Conservation (phyloP, 306 rosid genomes). For the Ochetophila trinervis region DNA sequence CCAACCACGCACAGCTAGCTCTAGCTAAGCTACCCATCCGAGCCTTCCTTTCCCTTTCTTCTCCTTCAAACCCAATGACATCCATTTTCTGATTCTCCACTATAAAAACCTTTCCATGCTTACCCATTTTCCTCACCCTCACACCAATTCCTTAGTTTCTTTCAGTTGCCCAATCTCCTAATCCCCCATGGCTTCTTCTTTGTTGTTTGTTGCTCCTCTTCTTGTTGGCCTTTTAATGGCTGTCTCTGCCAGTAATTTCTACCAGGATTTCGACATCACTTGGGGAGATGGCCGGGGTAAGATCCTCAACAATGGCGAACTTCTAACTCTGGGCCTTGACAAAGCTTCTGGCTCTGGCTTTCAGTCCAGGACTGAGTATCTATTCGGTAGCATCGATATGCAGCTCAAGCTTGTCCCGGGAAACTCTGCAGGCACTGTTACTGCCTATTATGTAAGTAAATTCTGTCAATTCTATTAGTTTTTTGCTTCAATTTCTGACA, state of each 20-base stretch:
- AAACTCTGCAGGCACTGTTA: conserved; percentile 41
- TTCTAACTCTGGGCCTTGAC: conserved; percentile 32
- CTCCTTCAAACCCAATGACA: too few relatives aligned
- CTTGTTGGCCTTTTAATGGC: neutral
- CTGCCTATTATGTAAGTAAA: conserved; percentile 32
- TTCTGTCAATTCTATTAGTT: neutral
- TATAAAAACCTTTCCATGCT: too few relatives aligned
- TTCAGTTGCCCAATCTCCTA: too few relatives aligned
- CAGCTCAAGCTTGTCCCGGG: conserved; percentile 38
- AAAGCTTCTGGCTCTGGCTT: conserved; percentile 41
- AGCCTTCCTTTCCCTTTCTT: too few relatives aligned
- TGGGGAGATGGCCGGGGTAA: conserved; percentile 31
- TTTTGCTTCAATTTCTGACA: neutral
- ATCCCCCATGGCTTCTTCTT: too few relatives aligned
- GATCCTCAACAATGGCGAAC: conserved; percentile 23
- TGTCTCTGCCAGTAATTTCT: conserved; percentile 1
- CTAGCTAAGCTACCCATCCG: too few relatives aligned
- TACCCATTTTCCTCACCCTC: too few relatives aligned
- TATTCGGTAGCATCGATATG: conserved; percentile 39
- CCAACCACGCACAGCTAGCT: too few relatives aligned
- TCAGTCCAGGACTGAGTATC: conserved; percentile 32
- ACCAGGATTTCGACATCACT: conserved; percentile 7
- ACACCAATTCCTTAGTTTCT: too few relatives aligned
- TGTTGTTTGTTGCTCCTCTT: too few relatives aligned
- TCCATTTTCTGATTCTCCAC: too few relatives aligned